Base-by-base conservation (phyloP, 129 eudicot genomes). In the Centella asiatica region DNA sequence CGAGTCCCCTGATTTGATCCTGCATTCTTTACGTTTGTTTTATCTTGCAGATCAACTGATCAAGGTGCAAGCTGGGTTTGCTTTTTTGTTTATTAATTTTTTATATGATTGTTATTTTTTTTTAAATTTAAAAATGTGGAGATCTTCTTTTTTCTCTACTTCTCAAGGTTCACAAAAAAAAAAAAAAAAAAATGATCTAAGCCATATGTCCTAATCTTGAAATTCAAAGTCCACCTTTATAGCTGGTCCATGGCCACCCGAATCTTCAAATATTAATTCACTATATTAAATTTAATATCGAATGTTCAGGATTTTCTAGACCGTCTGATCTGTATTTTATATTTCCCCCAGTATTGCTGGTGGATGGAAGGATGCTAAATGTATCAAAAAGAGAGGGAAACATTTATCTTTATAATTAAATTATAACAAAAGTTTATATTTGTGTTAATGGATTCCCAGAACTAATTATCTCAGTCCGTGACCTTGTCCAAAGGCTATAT, bases 1-100 rank as follows among this genome's bases (percentile, higher is more conserved):
- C 59, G 74, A 69, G 52, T 42, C 51, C 57, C 57, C 36, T 1
- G 12, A 31, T 23, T 23, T 48, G 65, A 49, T 24, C 59, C 66
- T 40, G 18, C 55, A 44, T 23, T 60, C 22, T 60, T 44, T 17
- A 7, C 56, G 7, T n/a, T n/a, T n/a, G n/a, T 58, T 37, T 57
- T 57, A 12, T 15, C 25, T 28, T 57, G 26, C 31, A 14, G 24
- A 53, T 53, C 37, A 18, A 24, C n/a, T n/a, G n/a, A n/a, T n/a
- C n/a, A n/a, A n/a, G n/a, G n/a, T 48, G 54, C 25, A n/a, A 22
- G 25, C 54, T 48, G 12, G 13, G 54, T 48, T 25, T 11, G 54
- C n/a, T n/a, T n/a, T n/a, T n/a, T n/a, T n/a, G n/a, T n/a, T n/a
- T n/a, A n/a, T n/a, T n/a, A n/a, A n/a, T n/a, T n/a, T n/a, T n/a